phyloP scores from a whole-genome alignment of 768 basidiomycete species.

The Podaxis sp. region DNA sequence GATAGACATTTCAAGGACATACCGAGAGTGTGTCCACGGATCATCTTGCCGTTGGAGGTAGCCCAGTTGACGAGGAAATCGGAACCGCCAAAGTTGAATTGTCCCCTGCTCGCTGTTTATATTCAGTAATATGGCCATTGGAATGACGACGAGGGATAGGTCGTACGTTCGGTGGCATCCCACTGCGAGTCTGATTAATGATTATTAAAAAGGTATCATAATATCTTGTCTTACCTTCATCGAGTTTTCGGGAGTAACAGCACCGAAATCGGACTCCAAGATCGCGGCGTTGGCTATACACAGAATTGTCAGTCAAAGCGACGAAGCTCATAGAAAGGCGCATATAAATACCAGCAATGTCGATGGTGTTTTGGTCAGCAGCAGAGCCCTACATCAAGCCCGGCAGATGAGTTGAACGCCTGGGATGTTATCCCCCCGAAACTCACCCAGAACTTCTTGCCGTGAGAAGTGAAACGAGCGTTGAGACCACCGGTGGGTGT shows the following conservation, averaged over 20 bases:
- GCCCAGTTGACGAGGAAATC: conserved; percentile 41
- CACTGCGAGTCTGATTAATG: conserved; percentile 18
- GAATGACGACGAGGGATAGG: not conserved
- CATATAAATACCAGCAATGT: conserved; percentile 19
- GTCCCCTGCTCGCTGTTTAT: conserved; percentile 20
- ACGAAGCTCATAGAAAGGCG: not conserved
- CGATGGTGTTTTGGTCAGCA: conserved; percentile 22
- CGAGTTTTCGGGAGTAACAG: conserved; percentile 37
- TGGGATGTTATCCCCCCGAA: not conserved
- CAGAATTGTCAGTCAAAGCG: not conserved
- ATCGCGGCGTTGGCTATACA: conserved; percentile 25
- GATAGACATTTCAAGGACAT: conserved; percentile 14
- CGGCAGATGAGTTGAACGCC: not conserved
- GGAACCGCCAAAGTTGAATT: conserved; percentile 25
- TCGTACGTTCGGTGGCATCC: conserved; percentile 32
- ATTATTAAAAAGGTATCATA: not conserved
- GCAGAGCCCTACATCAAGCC: conserved; percentile 21
- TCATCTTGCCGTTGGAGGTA: conserved; percentile 31
- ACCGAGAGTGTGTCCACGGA: conserved; percentile 39
- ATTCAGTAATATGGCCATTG: not conserved
- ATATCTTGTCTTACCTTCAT: conserved; percentile 27
- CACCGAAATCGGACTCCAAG: conserved; percentile 30
- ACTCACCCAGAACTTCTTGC: conserved; percentile 27
- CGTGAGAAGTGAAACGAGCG: conserved; percentile 21
- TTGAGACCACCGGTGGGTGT: conserved; percentile 18